These are phyloP conservation scores for Suhomyces anneliseae DNA, from an alignment of 1,139 yeast species.

Conservation along the genomic window DNA sequence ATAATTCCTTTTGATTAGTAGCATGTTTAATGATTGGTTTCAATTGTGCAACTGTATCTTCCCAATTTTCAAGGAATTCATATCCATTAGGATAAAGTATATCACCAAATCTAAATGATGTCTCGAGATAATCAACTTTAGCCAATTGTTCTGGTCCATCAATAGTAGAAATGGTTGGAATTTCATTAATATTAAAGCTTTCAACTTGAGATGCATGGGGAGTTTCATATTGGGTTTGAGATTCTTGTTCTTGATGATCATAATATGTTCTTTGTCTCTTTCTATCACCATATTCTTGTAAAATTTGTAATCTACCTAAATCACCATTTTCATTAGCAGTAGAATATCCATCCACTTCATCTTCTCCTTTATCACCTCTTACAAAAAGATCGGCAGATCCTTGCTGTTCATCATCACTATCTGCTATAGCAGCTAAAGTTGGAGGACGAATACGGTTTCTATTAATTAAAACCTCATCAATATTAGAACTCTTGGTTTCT, in stretches of 20 bases:
- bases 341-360: conserved; percentile 7
- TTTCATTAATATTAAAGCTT: background rate
- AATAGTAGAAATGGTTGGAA: background rate
- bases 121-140: conserved; percentile 4
- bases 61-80: conserved; percentile 7
- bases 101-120: conserved; percentile 3
- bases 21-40: conserved; percentile 4
- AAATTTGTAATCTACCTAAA: conserved; percentile 1
- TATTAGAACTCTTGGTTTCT: conserved; percentile 36
- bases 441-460: conserved; percentile 1
- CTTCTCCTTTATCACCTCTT: conserved; percentile 1
- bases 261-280: conserved; percentile 1
- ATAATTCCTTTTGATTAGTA: conserved; percentile 3
- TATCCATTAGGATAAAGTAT: conserved; percentile 5
- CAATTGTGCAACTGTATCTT: conserved; percentile 3
- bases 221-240: conserved; percentile 5
- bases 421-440: background rate
- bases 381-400: background rate
- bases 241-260: background rate
- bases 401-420: background rate
- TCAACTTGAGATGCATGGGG: conserved; percentile 5
- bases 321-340: conserved; percentile 9
- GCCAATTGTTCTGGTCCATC: conserved; percentile 4
- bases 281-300: conserved; percentile 2
- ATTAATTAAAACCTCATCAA: conserved; percentile 28